Conservation (phyloP, 306 rosid genomes). For the peach (Prunus persica) region DNA sequence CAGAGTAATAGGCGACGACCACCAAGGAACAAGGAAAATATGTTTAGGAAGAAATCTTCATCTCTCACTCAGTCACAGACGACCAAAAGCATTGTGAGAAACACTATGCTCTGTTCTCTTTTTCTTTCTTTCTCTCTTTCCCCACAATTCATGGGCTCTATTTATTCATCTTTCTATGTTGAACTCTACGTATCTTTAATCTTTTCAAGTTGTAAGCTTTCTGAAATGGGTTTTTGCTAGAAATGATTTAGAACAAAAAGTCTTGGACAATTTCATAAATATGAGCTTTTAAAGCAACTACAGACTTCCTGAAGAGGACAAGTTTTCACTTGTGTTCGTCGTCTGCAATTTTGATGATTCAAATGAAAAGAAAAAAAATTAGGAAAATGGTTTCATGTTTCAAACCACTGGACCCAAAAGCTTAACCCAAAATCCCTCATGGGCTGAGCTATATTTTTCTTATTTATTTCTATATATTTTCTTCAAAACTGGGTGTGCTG, state of each 20-base stretch:
- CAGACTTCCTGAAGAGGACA: no score
- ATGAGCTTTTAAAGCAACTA: no score
- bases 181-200: neutral
- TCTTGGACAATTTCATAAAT: neutral
- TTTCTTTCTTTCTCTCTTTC: neutral
- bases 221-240: neutral
- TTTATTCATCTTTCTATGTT: neutral
- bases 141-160: neutral
- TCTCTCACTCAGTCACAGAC: neutral
- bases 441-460: no score
- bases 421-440: no score
- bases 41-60: neutral
- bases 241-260: neutral
- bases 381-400: no score
- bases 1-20: conserved; percentile 11
- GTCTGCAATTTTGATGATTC: neutral
- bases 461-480: no score
- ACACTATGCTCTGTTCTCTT: neutral
- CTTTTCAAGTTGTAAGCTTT: neutral
- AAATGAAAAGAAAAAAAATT: neutral
- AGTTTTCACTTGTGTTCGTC: no score
- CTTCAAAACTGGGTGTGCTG: no score
- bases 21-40: conserved; percentile 8
- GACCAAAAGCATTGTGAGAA: conserved; percentile 11
- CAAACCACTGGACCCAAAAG: no score